Evolutionary conservation across 371 early-diverging fungal genomes (phyloP).

Genomic region (Mucor mucedo): DNA sequence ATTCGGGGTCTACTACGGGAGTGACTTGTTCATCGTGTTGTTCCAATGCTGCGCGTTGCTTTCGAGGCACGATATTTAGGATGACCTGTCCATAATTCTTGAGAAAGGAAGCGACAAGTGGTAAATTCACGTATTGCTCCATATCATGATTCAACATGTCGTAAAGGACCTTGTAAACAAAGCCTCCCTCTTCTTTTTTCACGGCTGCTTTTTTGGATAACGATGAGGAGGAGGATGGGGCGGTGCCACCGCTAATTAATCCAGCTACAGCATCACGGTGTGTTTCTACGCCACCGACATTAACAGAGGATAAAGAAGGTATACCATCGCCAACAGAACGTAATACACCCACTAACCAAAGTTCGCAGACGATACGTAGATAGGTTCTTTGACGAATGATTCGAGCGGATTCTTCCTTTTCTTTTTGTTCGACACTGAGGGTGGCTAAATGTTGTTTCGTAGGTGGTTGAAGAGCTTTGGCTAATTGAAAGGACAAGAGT

Average conservation of each 20-base stretch:
- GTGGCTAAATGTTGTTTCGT: conserved; percentile 59
- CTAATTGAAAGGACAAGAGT: conserved; percentile 64
- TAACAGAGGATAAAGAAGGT: conserved; percentile 52
- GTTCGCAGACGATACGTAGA: conserved; percentile 79
- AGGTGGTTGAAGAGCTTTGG: conserved; percentile 59
- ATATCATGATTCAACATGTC: conserved; percentile 52
- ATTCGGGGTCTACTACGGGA: conserved; percentile 6
- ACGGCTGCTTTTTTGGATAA: conserved; percentile 25
- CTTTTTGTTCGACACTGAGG: conserved; percentile 77
- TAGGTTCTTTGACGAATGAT: conserved; percentile 71
- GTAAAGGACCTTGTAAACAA: conserved; percentile 43
- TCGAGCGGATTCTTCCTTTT: conserved; percentile 83
- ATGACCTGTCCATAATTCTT: conserved; percentile 71
- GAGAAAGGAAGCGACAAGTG: conserved; percentile 77
- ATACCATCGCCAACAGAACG: conserved; percentile 73
- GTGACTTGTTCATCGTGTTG: conserved; percentile 40
- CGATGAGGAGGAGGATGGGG: neutral
- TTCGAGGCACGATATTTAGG: conserved; percentile 57
- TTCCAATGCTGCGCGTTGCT: conserved; percentile 47
- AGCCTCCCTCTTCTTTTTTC: conserved; percentile 30
- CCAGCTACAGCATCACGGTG: conserved; percentile 64
- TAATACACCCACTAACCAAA: conserved; percentile 84
- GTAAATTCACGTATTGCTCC: conserved; percentile 72
- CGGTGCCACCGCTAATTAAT: conserved; percentile 37
- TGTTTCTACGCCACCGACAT: conserved; percentile 52